Evolutionary conservation across 805 yeast genomes (phyloP).

Genomic region (Candida ipomoeae): DNA sequence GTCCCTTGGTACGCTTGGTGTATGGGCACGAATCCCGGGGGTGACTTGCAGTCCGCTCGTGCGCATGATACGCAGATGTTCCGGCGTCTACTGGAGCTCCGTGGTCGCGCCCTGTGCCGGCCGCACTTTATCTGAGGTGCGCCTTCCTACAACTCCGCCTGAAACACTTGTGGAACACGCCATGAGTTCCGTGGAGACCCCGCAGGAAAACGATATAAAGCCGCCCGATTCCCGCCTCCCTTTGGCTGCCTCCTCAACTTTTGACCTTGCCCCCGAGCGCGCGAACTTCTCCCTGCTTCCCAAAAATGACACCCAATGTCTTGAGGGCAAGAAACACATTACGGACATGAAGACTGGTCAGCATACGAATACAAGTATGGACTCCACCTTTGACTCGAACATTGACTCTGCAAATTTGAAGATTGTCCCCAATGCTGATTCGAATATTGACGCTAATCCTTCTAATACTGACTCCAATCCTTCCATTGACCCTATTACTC

Average conservation of each 20-base stretch:
- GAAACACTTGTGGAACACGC: constrained; percentile 1
- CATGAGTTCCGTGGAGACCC: constrained; percentile 2
- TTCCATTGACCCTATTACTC: too few species aligned
- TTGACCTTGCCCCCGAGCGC: too few species aligned
- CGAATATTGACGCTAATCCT: too few species aligned
- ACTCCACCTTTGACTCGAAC: too few species aligned
- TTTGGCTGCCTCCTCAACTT: too few species aligned
- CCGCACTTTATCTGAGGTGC: constrained; percentile 3
- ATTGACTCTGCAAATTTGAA: too few species aligned
- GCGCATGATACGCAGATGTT: background rate
- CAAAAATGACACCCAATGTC: background rate
- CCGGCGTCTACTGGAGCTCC: constrained; percentile 1
- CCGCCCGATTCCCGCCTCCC: background rate
- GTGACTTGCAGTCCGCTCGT: background rate
- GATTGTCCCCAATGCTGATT: background rate
- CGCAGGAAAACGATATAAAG: background rate
- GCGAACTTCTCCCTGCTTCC: background rate
- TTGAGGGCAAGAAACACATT: background rate
- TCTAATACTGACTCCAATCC: too few species aligned
- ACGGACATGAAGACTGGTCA: background rate
- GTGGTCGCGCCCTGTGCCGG: constrained; percentile 3
- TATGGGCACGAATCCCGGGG: background rate
- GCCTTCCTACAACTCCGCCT: constrained; percentile 1
- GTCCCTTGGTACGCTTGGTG: background rate
- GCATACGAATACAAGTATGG: too few species aligned